phyloP scores from a whole-genome alignment of 164 flowering plant species.

The Paratinospora sagittata region DNA sequence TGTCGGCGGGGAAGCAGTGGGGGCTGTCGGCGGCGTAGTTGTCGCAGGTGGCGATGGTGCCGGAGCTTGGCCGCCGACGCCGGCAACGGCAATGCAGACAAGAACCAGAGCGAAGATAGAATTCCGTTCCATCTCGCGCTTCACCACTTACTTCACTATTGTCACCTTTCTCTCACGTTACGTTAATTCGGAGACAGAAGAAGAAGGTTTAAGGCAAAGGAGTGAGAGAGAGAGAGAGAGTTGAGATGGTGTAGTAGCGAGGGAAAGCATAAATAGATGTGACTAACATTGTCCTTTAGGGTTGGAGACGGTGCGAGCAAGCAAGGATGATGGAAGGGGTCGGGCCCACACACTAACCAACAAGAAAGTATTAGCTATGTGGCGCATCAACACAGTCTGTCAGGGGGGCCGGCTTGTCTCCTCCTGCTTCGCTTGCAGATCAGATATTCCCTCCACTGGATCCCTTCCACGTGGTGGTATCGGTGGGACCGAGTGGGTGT shows the following conservation, averaged over 20 bases:
- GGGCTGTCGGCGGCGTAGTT: constrained; percentile 22
- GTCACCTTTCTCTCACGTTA: constrained; percentile 9
- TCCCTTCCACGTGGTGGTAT: constrained; percentile 1
- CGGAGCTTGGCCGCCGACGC: constrained; percentile 46
- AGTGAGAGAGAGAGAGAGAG: neutral
- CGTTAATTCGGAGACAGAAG: neutral
- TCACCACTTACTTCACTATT: neutral
- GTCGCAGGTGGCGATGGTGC: constrained; percentile 36
- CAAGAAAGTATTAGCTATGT: constrained; percentile 15
- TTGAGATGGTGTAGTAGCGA: neutral
- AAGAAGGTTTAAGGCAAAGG: neutral
- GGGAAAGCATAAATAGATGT: constrained; percentile 12
- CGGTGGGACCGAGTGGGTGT: neutral
- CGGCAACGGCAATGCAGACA: constrained; percentile 42
- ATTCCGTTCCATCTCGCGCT: constrained; percentile 21
- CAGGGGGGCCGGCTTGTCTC: constrained; percentile 7
- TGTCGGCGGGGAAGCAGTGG: constrained; percentile 19
- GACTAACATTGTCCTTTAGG: neutral
- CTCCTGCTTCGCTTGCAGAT: too few relatives aligned
- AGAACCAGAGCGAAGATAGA: constrained; percentile 19
- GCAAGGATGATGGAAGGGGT: constrained; percentile 3
- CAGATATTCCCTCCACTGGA: neutral
- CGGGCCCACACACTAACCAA: constrained; percentile 10
- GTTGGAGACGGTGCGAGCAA: neutral
- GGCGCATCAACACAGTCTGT: constrained; percentile 21